Conservation (phyloP, 441 rosid genomes). For the Raphanus hybrid region DNA sequence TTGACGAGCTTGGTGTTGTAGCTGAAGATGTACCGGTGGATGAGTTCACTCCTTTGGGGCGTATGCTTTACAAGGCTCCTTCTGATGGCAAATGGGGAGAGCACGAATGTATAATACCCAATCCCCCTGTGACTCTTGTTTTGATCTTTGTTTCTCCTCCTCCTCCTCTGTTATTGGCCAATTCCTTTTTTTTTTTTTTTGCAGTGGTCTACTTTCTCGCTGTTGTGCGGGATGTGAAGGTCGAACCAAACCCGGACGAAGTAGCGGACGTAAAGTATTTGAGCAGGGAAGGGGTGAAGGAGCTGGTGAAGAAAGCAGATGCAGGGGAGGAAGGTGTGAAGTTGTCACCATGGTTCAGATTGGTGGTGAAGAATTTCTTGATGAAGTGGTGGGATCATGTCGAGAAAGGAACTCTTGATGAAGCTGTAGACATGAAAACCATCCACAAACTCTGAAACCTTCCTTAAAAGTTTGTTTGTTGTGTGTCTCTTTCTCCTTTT, state of each 20-base stretch:
- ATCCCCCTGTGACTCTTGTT: background rate
- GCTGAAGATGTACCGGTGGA: slow-evolving; percentile 91
- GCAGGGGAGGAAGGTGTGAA: background rate
- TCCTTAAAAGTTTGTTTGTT: background rate
- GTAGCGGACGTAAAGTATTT: background rate
- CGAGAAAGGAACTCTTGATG: background rate
- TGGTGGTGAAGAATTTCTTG: slow-evolving; percentile 7
- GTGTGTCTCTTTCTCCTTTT: background rate
- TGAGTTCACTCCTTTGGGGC: slow-evolving; percentile 75
- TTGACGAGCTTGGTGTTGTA: slow-evolving; percentile 93
- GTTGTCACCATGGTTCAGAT: slow-evolving; percentile 4
- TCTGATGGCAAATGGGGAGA: slow-evolving; percentile 99
- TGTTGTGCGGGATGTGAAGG: background rate
- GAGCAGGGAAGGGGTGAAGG: slow-evolving; percentile 4
- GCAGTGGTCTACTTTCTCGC: background rate
- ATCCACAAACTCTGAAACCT: slow-evolving; percentile 11
- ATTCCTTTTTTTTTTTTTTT: background rate
- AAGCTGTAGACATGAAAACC: slow-evolving; percentile 7
- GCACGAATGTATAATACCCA: slow-evolving; percentile 74
- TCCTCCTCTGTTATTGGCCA: background rate
- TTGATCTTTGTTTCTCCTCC: background rate
- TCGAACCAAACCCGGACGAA: background rate
- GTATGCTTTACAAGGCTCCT: slow-evolving; percentile 95
- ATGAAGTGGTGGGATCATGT: slow-evolving; percentile 9
- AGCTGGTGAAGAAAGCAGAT: slow-evolving; percentile 8